A percentile compares a stretch with the other conserved stretches of the same genome.
phyloP scores from a whole-genome alignment of 768 basidiomycete genomes.

The Pholiota microspora region DNA sequence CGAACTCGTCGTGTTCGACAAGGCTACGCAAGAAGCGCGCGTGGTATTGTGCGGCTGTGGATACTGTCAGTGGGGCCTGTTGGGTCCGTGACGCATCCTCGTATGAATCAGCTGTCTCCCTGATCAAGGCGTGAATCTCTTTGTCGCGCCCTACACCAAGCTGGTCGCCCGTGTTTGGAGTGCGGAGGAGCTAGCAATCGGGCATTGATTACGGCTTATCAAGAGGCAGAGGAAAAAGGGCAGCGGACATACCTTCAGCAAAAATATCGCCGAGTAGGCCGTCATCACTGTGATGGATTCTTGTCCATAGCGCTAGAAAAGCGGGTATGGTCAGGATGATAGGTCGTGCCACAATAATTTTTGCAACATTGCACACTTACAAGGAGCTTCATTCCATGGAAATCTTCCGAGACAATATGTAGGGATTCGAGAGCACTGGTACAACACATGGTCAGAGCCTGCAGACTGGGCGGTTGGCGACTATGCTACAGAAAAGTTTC shows the following conservation, averaged over 20 bases:
- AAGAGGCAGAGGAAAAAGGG: slow-evolving; percentile 5
- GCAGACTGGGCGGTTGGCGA: slow-evolving; percentile 57
- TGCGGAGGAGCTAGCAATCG: slow-evolving; percentile 62
- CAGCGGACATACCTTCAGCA: slow-evolving; percentile 58
- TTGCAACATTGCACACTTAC: slow-evolving; percentile 36
- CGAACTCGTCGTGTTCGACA: slow-evolving; percentile 60
- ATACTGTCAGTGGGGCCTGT: slow-evolving; percentile 42
- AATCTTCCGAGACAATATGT: slow-evolving; percentile 70
- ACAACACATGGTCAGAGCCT: slow-evolving; percentile 71
- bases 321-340: slow-evolving; percentile 4
- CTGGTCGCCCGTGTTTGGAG: slow-evolving; percentile 53
- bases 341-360: neutral
- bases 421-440: slow-evolving; percentile 72
- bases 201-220: slow-evolving; percentile 1
- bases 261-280: slow-evolving; percentile 79
- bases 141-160: slow-evolving; percentile 59
- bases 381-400: slow-evolving; percentile 70
- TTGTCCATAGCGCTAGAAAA: slow-evolving; percentile 72
- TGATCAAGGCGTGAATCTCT: slow-evolving; percentile 65
- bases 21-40: slow-evolving; percentile 76
- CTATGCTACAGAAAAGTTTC: slow-evolving; percentile 39
- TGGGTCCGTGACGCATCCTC: slow-evolving; percentile 65
- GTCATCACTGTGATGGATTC: slow-evolving; percentile 86
- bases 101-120: slow-evolving; percentile 75
- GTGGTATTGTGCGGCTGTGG: slow-evolving; percentile 71